These are phyloP conservation scores for Rhizomucor miehei DNA, from an alignment of 371 early-diverging fungal genomes.

Conservation along the genomic window DNA sequence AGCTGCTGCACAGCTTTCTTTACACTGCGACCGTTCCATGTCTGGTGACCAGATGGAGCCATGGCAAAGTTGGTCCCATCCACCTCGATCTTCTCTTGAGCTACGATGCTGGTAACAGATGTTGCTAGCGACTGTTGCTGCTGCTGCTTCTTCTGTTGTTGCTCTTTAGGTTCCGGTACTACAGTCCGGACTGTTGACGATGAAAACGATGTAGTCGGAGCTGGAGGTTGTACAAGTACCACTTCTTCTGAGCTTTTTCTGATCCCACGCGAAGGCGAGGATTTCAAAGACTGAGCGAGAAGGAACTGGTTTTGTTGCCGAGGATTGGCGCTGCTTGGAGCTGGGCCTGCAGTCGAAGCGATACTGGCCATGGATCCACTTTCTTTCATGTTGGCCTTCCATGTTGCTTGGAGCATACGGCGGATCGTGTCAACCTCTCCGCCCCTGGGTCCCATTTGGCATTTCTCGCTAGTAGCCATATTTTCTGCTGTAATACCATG, in stretches of 20 bases:
- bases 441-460: neutral
- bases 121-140: neutral
- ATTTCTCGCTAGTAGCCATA: neutral
- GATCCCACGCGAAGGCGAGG: slow-evolving; percentile 10
- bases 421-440: slow-evolving; percentile 22
- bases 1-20: slow-evolving; percentile 3
- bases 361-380: slow-evolving; percentile 23
- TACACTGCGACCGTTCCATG: slow-evolving; percentile 12
- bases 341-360: slow-evolving; percentile 1
- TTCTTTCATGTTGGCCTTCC: slow-evolving; percentile 18
- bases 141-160: slow-evolving; percentile 1
- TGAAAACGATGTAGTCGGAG: slow-evolving; percentile 26
- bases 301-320: slow-evolving; percentile 22
- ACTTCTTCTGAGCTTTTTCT: slow-evolving; percentile 3
- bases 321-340: slow-evolving; percentile 23
- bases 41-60: slow-evolving; percentile 8
- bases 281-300: slow-evolving; percentile 6
- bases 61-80: slow-evolving; percentile 13
- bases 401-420: slow-evolving; percentile 20
- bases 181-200: slow-evolving; percentile 34
- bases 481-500: neutral
- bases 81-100: slow-evolving; percentile 16
- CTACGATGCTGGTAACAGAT: neutral
- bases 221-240: slow-evolving; percentile 1
- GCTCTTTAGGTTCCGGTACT: slow-evolving; percentile 20